These are phyloP conservation scores for Colletotrichum abscissum DNA, from an alignment of 2,329 filamentous ascomycete species.

Conservation along the genomic window DNA sequence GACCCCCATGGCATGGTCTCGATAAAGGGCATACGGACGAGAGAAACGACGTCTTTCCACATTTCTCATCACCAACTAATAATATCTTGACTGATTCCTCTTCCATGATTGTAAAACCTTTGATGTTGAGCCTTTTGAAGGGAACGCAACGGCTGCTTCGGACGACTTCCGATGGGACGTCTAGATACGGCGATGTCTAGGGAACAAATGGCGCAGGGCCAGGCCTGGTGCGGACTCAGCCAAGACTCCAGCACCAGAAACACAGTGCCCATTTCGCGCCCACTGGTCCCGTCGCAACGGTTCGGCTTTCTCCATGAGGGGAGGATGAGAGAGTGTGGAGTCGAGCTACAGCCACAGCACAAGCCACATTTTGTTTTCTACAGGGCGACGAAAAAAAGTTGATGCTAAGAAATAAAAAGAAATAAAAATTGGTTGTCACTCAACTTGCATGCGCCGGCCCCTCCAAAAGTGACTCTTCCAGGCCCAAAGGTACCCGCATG, in stretches of 20 bases:
- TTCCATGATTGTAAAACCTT: conserved; percentile 52
- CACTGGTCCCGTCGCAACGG: conserved; percentile 6
- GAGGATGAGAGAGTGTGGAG: neutral
- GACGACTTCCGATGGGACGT: conserved; percentile 7
- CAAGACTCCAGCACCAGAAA: neutral
- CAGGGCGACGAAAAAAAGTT: neutral
- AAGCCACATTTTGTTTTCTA: conserved; percentile 14
- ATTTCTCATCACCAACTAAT: conserved; percentile 68
- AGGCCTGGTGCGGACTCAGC: neutral
- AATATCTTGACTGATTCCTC: conserved; percentile 62
- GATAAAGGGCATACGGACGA: conserved; percentile 59
- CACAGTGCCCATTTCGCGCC: neutral
- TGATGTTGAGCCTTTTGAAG: no score
- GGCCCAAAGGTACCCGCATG: conserved; percentile 25
- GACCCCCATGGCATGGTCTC: neutral
- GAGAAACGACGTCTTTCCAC: conserved; percentile 71
- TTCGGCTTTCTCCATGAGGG: conserved; percentile 29
- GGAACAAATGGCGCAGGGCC: conserved; percentile 34
- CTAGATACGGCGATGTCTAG: conserved; percentile 25
- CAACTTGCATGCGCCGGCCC: conserved; percentile 2
- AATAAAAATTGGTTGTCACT: neutral
- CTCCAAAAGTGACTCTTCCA: conserved; percentile 13
- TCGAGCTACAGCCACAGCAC: neutral
- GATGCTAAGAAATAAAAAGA: neutral
- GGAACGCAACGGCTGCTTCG: neutral